Percentiles rank a stretch among this genome's conserved stretches.
These are phyloP conservation scores for Sanghuangporus sanghuang DNA, from an alignment of 1,284 basidiomycete genomes.

Conservation along the genomic window DNA sequence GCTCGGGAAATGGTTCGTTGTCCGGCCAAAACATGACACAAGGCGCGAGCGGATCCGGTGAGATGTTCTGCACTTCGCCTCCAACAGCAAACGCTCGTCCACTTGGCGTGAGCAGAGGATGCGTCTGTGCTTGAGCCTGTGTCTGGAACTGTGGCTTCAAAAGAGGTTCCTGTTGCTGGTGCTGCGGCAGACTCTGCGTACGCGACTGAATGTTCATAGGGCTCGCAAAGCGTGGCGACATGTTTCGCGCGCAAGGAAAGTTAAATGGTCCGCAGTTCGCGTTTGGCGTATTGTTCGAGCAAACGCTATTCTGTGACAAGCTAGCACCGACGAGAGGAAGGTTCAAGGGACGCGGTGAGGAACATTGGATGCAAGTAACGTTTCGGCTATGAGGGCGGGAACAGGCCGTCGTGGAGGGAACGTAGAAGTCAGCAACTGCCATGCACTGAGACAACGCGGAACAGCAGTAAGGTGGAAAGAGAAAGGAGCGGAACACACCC, in stretches of 20 bases:
- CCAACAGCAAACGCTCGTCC: constrained; percentile 67
- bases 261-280: constrained; percentile 9
- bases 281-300: neutral
- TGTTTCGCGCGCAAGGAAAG: constrained; percentile 28
- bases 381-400: constrained; percentile 52
- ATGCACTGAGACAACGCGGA: constrained; percentile 22
- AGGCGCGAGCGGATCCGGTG: constrained; percentile 58
- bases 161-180: constrained; percentile 16
- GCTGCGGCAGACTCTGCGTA: neutral
- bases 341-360: constrained; percentile 46
- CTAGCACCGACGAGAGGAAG: constrained; percentile 24
- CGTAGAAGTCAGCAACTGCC: constrained; percentile 9
- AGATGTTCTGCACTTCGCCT: constrained; percentile 73
- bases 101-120: constrained; percentile 72
- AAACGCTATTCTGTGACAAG: constrained; percentile 19
- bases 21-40: constrained; percentile 86
- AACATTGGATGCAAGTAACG: constrained; percentile 66
- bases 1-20: constrained; percentile 73
- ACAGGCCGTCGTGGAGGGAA: neutral
- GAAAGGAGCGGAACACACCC: constrained; percentile 6
- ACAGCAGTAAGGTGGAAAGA: constrained; percentile 4
- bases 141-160: constrained; percentile 11
- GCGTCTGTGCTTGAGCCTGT: constrained; percentile 31
- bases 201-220: neutral
- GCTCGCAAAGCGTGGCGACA: constrained; percentile 27